Evolutionary conservation across 768 basidiomycete genomes (phyloP), one percentile per base, ranked within the genome.

Genomic region (Rhizopogon vulgaris): DNA sequence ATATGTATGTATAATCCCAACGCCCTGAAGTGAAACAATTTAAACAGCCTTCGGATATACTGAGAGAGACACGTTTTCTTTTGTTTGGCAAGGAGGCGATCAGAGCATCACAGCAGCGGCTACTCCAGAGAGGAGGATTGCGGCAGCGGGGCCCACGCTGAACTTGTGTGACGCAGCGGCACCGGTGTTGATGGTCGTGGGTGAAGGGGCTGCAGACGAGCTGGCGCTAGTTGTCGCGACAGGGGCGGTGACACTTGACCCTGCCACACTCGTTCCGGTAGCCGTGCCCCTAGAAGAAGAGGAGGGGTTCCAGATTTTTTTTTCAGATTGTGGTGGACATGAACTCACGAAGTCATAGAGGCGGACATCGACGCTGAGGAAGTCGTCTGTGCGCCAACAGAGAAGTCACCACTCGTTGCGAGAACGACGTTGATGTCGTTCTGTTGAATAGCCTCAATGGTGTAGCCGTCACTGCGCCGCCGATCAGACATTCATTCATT

Each of bases 71-170:
- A 40, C 41, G 37, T 17, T 27, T 2, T 24, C 32, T 34, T 48
- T 54, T 52, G 41, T 28, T 25, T 0, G 12, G 1, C 10, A 18
- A 14, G 22, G 47, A 68, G 60, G 24, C 32, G 22, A 42, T 70
- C 68, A 83, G 58, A 82, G 71, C 41, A 77, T 68, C 53, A 74
- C 58, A 12, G 63, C 77, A 22, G 69, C 78, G 37, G 75, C 80
- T 37, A 76, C 60, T 0, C 70, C 75, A 17, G 79, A 78, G 34
- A 79, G 60, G 18, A 75, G 58, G 6, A 72, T 61, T 12, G 65
- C 70, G 2, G 68, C 71, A 25, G 66, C 43, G 11, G 69, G 66
- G 40, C 68, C 72, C 49, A 52, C 54, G 45, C 57, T 57, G 38
- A 71, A 28, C 55, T 68, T 74, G 56, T 68, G 60, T 15, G 70